phyloP scores from a whole-genome alignment of 176 grass and related monocot species.

The Oropetium thomaeum region DNA sequence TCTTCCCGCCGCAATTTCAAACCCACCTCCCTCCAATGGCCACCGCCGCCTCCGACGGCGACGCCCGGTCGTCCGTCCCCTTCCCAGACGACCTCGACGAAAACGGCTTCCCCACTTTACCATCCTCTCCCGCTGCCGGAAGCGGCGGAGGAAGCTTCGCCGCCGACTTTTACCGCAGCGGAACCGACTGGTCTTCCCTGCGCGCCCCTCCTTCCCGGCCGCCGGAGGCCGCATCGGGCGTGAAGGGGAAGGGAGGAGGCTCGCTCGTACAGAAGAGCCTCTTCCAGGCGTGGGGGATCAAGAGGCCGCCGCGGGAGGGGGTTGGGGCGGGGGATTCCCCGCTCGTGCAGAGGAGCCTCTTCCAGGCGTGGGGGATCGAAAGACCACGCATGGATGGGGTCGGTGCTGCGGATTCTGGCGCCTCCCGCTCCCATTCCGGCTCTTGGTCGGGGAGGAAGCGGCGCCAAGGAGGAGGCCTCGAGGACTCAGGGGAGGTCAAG shows the following conservation, averaged over 20 bases:
- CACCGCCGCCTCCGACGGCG: slow-evolving; percentile 27
- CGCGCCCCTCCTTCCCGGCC: background rate
- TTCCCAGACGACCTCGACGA: slow-evolving; percentile 36
- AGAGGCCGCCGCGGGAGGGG: slow-evolving; percentile 17
- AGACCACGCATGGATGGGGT: background rate
- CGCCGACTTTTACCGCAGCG: slow-evolving; percentile 59
- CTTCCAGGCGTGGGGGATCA: slow-evolving; percentile 63
- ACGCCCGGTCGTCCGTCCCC: background rate
- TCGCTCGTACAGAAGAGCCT: slow-evolving; percentile 54
- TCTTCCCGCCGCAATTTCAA: slow-evolving; percentile 53
- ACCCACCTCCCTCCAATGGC: slow-evolving; percentile 31
- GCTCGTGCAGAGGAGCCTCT: slow-evolving; percentile 57
- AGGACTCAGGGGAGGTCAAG: background rate
- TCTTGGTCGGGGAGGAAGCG: slow-evolving; percentile 15
- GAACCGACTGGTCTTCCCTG: slow-evolving; percentile 58
- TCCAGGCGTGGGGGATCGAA: slow-evolving; percentile 74
- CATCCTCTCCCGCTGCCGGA: slow-evolving; percentile 8
- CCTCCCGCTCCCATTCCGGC: background rate
- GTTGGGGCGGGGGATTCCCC: slow-evolving; percentile 8
- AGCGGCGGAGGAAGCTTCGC: slow-evolving; percentile 34
- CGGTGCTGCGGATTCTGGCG: background rate
- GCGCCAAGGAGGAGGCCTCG: slow-evolving; percentile 5
- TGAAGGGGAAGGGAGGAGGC: background rate
- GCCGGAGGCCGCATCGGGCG: background rate
- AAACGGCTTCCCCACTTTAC: slow-evolving; percentile 38